Evolutionary conservation across 345 rosid species (phyloP), one percentile per base, ranked within the genome.

Genomic region (Populus alba): DNA sequence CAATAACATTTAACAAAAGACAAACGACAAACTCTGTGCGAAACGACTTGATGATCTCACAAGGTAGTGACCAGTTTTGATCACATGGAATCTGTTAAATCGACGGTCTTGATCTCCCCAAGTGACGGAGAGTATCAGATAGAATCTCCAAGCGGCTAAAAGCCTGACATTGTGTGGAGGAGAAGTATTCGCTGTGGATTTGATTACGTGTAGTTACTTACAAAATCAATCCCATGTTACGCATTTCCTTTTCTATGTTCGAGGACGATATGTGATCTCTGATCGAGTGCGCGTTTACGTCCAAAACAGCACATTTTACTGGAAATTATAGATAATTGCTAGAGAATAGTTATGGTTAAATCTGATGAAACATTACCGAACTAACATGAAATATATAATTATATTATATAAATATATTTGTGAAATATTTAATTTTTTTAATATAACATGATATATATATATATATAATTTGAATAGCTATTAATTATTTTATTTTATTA

Each of bases 121-220:
- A 5, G 29, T 3, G 65, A 10, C 29, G 3, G 51, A 10, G 29
- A n/a, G 65, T 4, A 59, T 23, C 29, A 1, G 63, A n/a, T 11
- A 66, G n/a, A 66, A 66, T 66, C 69, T 31, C 18, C 11, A 35
- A 66, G 39, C n/a, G 39, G 69, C 69, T 35, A 31, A 17, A 38
- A 13, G 51, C 61, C 68, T 73, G 51, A 37, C 67, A n/a, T 12
- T 37, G 76, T 73, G 76, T 37, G 31, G 29, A 73, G 66, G 9
- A 37, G 23, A 73, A 59, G 76, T 33, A 55, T 18, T 37, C 11
- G 29, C 13, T 33, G 31, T 15, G 66, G 17, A 22, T 11, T 11
- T 9, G 67, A 23, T 38, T 59, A 9, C 29, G 29, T 59, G 29
- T 59, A 9, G 29, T 23, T 0, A 59, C 23, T 3, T 9, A 59